Percentiles rank a stretch among this genome's conserved stretches.
These are phyloP conservation scores for Friedmanniomyces endolithicus DNA, from an alignment of 495 filamentous ascomycete species.

Conservation along the genomic window DNA sequence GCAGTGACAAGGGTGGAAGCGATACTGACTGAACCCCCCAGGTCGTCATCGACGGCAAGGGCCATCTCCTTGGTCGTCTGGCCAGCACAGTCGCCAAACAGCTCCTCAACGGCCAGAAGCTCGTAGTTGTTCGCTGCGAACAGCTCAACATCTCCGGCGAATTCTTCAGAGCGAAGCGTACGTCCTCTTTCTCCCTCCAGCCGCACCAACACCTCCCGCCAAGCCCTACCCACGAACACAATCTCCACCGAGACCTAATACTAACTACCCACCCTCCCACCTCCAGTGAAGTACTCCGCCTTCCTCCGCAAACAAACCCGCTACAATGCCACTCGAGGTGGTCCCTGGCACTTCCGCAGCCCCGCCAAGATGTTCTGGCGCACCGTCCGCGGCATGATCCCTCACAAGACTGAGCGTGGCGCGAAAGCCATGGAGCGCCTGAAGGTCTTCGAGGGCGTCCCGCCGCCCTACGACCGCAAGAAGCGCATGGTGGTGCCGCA, in stretches of 20 bases:
- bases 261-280: conserved; percentile 2
- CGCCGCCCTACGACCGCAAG: conserved; percentile 98
- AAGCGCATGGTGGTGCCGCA: conserved; percentile 99
- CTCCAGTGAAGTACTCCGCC: conserved; percentile 96
- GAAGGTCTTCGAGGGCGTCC: conserved; percentile 99
- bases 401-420: conserved; percentile 97
- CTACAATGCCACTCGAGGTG: conserved; percentile 96
- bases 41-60: conserved; percentile 94
- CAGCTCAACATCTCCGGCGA: conserved; percentile 99
- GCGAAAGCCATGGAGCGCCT: conserved; percentile 92
- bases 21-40: background rate
- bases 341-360: conserved; percentile 99
- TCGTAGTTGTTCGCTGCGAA: conserved; percentile 97
- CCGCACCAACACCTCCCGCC: background rate
- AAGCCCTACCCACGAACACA: background rate
- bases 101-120: conserved; percentile 98
- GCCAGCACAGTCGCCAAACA: conserved; percentile 99
- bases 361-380: conserved; percentile 99
- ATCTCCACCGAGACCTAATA: background rate
- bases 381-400: conserved; percentile 98
- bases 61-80: conserved; percentile 97
- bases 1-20: background rate
- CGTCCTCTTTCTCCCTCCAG: conserved; percentile 40
- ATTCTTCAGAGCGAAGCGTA: conserved; percentile 99
- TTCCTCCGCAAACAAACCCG: conserved; percentile 99